Base-by-base conservation (phyloP, 164 flowering plant genomes). In the Tetracentron sinense region DNA sequence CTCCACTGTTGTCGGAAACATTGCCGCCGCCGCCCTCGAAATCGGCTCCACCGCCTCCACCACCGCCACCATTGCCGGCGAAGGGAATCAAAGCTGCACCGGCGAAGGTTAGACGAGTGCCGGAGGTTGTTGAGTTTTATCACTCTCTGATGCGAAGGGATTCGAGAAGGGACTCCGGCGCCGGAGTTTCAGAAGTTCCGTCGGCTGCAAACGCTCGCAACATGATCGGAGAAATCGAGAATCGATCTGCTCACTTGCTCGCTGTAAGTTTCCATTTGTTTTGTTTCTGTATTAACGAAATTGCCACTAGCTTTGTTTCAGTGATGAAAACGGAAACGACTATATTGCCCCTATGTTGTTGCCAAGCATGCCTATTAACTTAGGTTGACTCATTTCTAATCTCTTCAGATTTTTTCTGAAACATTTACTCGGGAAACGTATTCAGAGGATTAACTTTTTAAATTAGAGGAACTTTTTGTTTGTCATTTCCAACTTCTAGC, bases 191-290 rank as follows among this genome's bases (percentile, higher is more conserved):
- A 19, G 98, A 85, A 2, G 28, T 58, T 23, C 78, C 81, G 64
- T 70, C 82, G 6, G 62, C 83, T 11, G 76, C 83, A 1, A 85
- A 78, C 53, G 72, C 97, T 15, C 82, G 92, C n/a, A 90, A 89
- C 73, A 89, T 94, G 97, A 92, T 94, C 65, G 99, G 99, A 19
- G 99, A 94, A 66, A 91, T 94, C 60, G 96, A 89, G 81, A 94
- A 94, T 64, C 95, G 99, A 51, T 94, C 99, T 16, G 60, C 93
- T 16, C 79, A 91, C 69, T 77, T 89, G 52, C 82, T 89, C 28
- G 99, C 99, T 30, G 99, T 94, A 77, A 81, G 90, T 81, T 47
- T 12, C 63, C 54, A 10, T 23, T 38, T 38, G 2, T 38, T 12
- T 38, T 38, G 44, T 38, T 3, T 10, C 14, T 35, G 11, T 5